Percentiles rank a stretch among this genome's conserved stretches.
phyloP scores from a whole-genome alignment of 2,329 filamentous ascomycete species.

The Alternaria sp. region DNA sequence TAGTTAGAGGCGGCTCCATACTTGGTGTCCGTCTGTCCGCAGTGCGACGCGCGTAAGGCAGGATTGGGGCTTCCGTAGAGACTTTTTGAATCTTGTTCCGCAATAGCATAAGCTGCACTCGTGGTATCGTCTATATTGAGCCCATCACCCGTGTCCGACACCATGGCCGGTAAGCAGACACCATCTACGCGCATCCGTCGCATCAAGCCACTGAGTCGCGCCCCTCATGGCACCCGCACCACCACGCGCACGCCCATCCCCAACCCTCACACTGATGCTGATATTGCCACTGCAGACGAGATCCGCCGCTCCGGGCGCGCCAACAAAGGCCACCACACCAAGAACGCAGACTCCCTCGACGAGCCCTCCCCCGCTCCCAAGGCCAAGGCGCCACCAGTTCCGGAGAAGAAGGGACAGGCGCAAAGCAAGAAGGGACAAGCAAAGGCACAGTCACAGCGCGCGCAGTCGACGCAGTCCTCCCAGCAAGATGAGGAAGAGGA shows the following conservation, averaged over 20 bases:
- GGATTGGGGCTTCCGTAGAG: constrained; percentile 41
- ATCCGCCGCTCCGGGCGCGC: constrained; percentile 92
- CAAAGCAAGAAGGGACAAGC: constrained; percentile 52
- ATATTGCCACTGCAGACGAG: constrained; percentile 65
- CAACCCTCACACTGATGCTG: constrained; percentile 28
- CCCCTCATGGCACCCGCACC: constrained; percentile 4
- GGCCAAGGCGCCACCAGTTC: constrained; percentile 53
- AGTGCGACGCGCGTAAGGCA: constrained; percentile 22
- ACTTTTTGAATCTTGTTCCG: constrained; percentile 46
- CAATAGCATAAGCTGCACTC: constrained; percentile 41
- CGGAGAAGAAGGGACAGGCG: constrained; percentile 48
- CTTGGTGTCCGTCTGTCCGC: constrained; percentile 28
- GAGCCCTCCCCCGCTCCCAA: constrained; percentile 54
- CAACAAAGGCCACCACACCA: constrained; percentile 94
- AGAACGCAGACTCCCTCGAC: constrained; percentile 71
- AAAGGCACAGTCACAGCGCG: constrained; percentile 51
- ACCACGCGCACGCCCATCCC: constrained; percentile 17
- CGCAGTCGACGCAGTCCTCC: constrained; percentile 34
- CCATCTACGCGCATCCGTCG: constrained; percentile 26
- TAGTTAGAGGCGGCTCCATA: constrained; percentile 35
- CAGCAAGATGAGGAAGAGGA: constrained; percentile 51
- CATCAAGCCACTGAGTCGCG: constrained; percentile 4
- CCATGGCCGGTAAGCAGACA: constrained; percentile 68
- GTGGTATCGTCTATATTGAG: constrained; percentile 40
- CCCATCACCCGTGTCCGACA: constrained; percentile 39